Evolutionary conservation across 2,329 filamentous ascomycete species (phyloP).

Genomic region (Stachybotrys chlorohalonatus): DNA sequence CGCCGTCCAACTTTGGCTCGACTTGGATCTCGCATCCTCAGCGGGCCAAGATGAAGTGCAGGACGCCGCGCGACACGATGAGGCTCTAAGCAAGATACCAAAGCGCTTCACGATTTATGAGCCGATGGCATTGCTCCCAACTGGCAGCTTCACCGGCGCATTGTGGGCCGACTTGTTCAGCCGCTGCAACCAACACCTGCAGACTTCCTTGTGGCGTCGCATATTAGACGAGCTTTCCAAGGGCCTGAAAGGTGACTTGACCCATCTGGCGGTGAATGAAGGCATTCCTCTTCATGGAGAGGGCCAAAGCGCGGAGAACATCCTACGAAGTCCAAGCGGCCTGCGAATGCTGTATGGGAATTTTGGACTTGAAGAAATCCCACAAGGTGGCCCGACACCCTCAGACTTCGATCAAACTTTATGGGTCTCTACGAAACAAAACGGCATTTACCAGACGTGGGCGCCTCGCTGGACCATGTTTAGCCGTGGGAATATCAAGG

Average conservation of each 20-base stretch:
- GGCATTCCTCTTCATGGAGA: slow-evolving; percentile 43
- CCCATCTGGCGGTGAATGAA: slow-evolving; percentile 52
- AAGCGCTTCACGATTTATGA: slow-evolving; percentile 53
- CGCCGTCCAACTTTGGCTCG: slow-evolving; percentile 20
- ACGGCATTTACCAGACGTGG: slow-evolving; percentile 77
- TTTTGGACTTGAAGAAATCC: slow-evolving; percentile 50
- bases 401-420: slow-evolving; percentile 58
- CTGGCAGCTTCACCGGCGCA: slow-evolving; percentile 41
- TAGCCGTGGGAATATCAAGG: slow-evolving; percentile 78
- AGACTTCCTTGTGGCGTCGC: slow-evolving; percentile 32
- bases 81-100: slow-evolving; percentile 18
- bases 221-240: slow-evolving; percentile 39
- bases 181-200: slow-evolving; percentile 11
- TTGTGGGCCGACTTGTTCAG: slow-evolving; percentile 30
- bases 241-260: slow-evolving; percentile 32
- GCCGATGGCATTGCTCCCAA: slow-evolving; percentile 51
- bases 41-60: background rate
- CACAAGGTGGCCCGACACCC: slow-evolving; percentile 17
- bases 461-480: slow-evolving; percentile 92
- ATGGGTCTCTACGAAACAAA: slow-evolving; percentile 73
- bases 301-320: slow-evolving; percentile 43
- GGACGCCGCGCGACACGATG: background rate
- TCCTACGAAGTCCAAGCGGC: slow-evolving; percentile 63
- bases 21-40: background rate
- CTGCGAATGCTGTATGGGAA: slow-evolving; percentile 63